Base-by-base conservation (phyloP, 164 flowering plant genomes). In the Tetrastigma voinierianum region DNA sequence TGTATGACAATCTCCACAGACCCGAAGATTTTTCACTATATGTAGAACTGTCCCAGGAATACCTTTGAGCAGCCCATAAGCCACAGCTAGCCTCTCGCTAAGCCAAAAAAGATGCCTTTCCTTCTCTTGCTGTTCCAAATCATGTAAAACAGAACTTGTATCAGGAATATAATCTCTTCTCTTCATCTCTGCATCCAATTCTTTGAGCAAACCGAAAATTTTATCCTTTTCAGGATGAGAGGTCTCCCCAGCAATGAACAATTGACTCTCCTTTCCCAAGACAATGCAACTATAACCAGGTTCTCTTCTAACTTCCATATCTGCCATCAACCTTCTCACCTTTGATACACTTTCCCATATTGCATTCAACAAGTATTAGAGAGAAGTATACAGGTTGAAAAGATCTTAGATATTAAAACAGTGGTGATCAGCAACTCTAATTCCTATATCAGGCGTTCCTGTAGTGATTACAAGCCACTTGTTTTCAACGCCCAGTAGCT, bases 1-100 rank as follows among this genome's bases (percentile, higher is more conserved):
- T n/a, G n/a, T n/a, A n/a, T 91, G 97, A 62, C 95, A 91, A 72
- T 91, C 95, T 48, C 83, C 86, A 77, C 95, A 91, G 48, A 86
- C 80, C 10, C 95, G 85, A 45, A 89, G 89, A 70, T 91, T 91
- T 76, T 91, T 91, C 20, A 87, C 84, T 44, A 91, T 70, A 44
- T 91, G 58, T 56, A 91, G 76, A 0, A 78, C 61, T 9, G 87
- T 72, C 40, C 93, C 93, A 21, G 87, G 83, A 72, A 81, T 78
- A 61, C 82, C 71, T 74, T 82, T 89, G 18, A 91, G 87, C 71
- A 91, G 67, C 57, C 93, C 93, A 65, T 84, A 84, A 44, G 97
- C 97, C 20, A 89, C 81, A 65, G 96, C 97, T 79, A 86, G 23
- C 72, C 94, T 78, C n/a, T n/a, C 96, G 70, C 97, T 86, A 67